Evolutionary conservation across 352 stramenopile species (phyloP).

Genomic region (Phytophthora meadii): DNA sequence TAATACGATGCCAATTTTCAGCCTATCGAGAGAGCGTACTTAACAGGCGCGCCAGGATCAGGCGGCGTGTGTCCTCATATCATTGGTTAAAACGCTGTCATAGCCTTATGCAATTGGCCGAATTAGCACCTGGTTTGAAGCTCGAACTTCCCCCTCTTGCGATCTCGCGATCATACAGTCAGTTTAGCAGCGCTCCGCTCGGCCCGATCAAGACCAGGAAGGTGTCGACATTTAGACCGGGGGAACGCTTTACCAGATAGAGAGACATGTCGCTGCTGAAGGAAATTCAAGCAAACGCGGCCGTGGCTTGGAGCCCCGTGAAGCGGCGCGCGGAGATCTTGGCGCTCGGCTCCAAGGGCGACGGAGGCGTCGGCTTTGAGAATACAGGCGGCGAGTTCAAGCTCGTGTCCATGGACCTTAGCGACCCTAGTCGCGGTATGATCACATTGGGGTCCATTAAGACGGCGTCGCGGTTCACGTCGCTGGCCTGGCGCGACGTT

Average conservation of each 20-base stretch:
- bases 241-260: conserved; percentile 2
- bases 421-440: conserved; percentile 70
- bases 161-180: conserved; percentile 35
- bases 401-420: conserved; percentile 95
- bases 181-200: conserved; percentile 23
- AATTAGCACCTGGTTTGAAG: conserved; percentile 5
- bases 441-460: conserved; percentile 88
- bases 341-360: conserved; percentile 94
- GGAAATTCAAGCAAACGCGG: conserved; percentile 90
- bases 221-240: conserved; percentile 4
- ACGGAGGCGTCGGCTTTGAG: conserved; percentile 96
- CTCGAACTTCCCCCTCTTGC: conserved; percentile 12
- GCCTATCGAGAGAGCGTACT: not conserved
- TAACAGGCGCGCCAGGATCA: conserved; percentile 8
- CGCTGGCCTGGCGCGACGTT: conserved; percentile 93
- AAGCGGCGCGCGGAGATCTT: conserved; percentile 80
- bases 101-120: conserved; percentile 7
- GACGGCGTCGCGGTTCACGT: conserved; percentile 93
- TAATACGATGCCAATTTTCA: not conserved
- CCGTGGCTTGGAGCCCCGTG: conserved; percentile 89
- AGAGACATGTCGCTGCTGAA: conserved; percentile 89
- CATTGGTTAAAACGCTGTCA: conserved; percentile 37
- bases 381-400: conserved; percentile 98
- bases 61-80: conserved; percentile 38
- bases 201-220: conserved; percentile 18